Base-by-base conservation (phyloP, 2,329 filamentous ascomycete species). In the Sclerotinia subarctica region DNA sequence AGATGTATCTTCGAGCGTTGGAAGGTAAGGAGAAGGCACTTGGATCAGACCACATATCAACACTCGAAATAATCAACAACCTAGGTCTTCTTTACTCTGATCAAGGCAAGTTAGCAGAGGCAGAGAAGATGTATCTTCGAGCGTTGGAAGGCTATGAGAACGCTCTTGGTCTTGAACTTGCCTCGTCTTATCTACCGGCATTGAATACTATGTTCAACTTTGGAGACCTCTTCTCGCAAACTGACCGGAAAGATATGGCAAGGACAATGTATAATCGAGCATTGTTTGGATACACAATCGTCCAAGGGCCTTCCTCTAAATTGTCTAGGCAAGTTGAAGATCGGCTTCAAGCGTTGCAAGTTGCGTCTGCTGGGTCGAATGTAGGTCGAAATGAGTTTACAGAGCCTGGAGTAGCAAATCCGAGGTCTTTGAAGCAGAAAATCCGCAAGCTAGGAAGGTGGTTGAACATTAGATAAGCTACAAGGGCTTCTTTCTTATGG, bases 151-250 rank as follows among this genome's bases (percentile, higher is more conserved):
- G 38, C 11, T 42, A 42, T 42, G 11, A 42, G 11, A 42, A 42
- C 13, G 11, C 11, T 42, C 13, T 42, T 42, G 11, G 38, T 42
- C 38, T 42, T 42, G 38, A 42, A 42, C 38, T 42, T 42, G 38
- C 38, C 13, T 42, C 13, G 13, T 42, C 38, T 42, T 42, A 42
- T 42, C 13, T 42, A 42, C 13, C 11, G 13, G 11, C 13, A 3
- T 42, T 42, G 38, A 42, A 42, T 42, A 42, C 13, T 42, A 42
- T 42, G 13, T 42, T 42, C 38, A 42, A 42, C 13, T 42, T 42
- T 42, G 38, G 13, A 42, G 2, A 42, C 13, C 13, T 42, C 13
- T 42, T 42, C 3, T 42, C 13, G 13, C 69, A 66, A 60, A 76
- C 69, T 7, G 24, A 19, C 1, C 15, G 24, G 24, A 52, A 52